phyloP scores from a whole-genome alignment of 2,329 filamentous ascomycete genomes.

The Coniella vitis region DNA sequence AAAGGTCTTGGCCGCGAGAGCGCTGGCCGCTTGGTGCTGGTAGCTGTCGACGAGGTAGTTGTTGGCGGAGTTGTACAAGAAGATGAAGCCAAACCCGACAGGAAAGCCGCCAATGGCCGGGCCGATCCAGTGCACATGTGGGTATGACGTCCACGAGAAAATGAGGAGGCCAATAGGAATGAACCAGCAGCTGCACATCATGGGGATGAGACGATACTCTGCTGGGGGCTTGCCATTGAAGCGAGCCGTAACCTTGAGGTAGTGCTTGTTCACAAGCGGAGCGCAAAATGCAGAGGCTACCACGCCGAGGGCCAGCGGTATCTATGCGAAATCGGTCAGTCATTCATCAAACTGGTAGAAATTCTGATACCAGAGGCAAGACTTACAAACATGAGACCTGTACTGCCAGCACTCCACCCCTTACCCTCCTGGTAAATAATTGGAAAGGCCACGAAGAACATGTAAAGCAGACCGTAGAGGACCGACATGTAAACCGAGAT shows the following conservation, averaged over 20 bases:
- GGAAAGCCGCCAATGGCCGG: conserved; percentile 64
- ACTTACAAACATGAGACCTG: conserved; percentile 67
- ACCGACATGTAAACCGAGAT: conserved; percentile 83
- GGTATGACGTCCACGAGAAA: conserved; percentile 59
- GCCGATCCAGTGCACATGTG: conserved; percentile 59
- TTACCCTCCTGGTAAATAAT: conserved; percentile 74
- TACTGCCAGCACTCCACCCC: conserved; percentile 65
- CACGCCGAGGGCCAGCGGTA: conserved; percentile 73
- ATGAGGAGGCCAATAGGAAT: conserved; percentile 54
- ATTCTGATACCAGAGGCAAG: conserved; percentile 5
- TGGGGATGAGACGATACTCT: conserved; percentile 72
- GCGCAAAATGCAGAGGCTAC: conserved; percentile 58
- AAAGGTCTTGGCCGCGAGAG: conserved; percentile 75
- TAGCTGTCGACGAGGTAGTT: conserved; percentile 63
- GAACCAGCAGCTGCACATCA: conserved; percentile 72
- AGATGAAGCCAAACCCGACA: conserved; percentile 76
- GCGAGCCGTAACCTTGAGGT: conserved; percentile 55
- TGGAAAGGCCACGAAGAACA: conserved; percentile 68
- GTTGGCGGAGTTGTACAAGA: conserved; percentile 73
- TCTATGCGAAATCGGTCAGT: conserved; percentile 26
- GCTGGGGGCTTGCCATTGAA: conserved; percentile 69
- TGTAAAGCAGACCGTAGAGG: conserved; percentile 66
- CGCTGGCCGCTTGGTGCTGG: conserved; percentile 69
- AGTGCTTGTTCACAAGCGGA: conserved; percentile 74
- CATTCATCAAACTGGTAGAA: neutral